These are phyloP conservation scores for Hyaloscypha hepaticicola DNA, from an alignment of 495 filamentous ascomycete genomes.

Conservation along the genomic window DNA sequence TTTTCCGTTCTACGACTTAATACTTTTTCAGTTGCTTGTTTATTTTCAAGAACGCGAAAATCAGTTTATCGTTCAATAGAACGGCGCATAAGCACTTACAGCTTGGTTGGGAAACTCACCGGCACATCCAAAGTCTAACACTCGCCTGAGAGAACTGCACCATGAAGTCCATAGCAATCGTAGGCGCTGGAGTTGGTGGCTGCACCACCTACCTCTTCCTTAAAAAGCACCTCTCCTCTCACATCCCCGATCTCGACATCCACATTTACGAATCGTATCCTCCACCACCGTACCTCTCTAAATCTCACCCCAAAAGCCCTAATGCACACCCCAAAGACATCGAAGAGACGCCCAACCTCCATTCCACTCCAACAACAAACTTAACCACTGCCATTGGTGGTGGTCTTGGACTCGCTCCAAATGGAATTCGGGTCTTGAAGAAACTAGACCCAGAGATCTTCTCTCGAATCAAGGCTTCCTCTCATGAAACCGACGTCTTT, in stretches of 20 bases:
- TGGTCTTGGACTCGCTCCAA: conserved; percentile 48
- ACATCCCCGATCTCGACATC: conserved; percentile 28
- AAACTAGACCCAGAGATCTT: conserved; percentile 39
- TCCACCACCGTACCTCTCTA: conserved; percentile 32
- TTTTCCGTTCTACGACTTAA: background rate
- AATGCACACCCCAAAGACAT: too few relatives aligned
- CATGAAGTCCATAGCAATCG: conserved; percentile 53
- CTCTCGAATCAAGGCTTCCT: background rate
- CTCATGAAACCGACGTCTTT: background rate
- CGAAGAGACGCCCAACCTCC: background rate
- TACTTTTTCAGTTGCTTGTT: background rate
- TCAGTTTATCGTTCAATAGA: background rate
- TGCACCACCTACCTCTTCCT: conserved; percentile 49
- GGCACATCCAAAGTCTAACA: too few relatives aligned
- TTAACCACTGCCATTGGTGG: conserved; percentile 47
- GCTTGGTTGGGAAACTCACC: too few relatives aligned
- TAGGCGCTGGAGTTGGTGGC: conserved; percentile 53
- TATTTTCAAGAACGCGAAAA: background rate
- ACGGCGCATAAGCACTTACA: too few relatives aligned
- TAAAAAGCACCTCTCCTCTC: conserved; percentile 44
- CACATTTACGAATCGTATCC: conserved; percentile 43
- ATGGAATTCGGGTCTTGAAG: conserved; percentile 47
- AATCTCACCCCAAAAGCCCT: background rate
- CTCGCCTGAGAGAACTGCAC: background rate
- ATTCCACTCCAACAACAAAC: background rate